Base-by-base conservation (phyloP, 2,329 filamentous ascomycete genomes). In the Cercospora zeina region DNA sequence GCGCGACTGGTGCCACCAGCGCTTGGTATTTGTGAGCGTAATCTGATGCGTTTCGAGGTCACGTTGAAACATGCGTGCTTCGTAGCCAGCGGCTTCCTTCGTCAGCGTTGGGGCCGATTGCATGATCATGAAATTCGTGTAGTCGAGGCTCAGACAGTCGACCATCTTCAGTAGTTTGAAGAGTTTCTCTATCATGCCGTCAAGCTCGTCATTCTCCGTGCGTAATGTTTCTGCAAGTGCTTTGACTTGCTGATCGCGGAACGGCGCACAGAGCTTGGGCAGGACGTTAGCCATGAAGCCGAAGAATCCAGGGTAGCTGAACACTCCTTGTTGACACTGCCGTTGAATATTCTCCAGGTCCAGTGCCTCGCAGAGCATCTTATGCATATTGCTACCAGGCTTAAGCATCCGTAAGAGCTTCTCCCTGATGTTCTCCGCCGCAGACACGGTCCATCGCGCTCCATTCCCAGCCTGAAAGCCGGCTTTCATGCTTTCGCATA, bases 251-350 rank as follows among this genome's bases (percentile, higher is more conserved):
- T 85, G 85, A 70, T 95, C 90, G n/a, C 90, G 83, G 71, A 90
- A 87, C 0, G 90, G 90, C 0, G 90, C 90, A 69, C 90, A 93
- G 13, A 95, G 83, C 72, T 90, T 90, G 5, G 90, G 90, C 54
- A 95, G 79, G 51, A 95, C 82, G 1, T 85, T 84, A 1, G 85
- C 86, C 82, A 93, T 90, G 65, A 90, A 89, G 1, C 82, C 79
- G 72, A 93, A 93, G 76, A 93, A 93, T 62, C 86, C 88, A 67
- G 89, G 87, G 67, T 93, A 93, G 0, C 90, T 93, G 73, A 93
- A 93, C 54, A 85, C 85, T 13, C 90, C 89, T 59, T 86, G 82
- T 9, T 80, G 79, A 70, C 90, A 90, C 67, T 93, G 88, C 42
- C 82, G 83, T 64, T 83, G 81, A 30, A 91, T 87, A 65, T 89